These are phyloP conservation scores for Thermochaetoides thermophila DNA, from an alignment of 495 filamentous ascomycete species.

Conservation along the genomic window DNA sequence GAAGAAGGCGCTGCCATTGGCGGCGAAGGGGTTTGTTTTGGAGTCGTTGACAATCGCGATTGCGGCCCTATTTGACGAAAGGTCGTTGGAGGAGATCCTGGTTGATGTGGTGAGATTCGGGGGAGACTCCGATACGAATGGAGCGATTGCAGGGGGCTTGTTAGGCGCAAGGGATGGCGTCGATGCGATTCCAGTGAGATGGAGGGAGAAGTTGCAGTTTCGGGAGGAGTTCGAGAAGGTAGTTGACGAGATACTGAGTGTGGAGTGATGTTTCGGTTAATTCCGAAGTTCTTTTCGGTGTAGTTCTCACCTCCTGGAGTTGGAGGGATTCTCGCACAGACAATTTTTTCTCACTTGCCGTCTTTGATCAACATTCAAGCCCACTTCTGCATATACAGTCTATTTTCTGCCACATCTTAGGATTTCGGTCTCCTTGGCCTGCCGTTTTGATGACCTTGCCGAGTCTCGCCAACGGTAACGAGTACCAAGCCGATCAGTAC, in stretches of 20 bases:
- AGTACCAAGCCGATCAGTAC: too few species aligned
- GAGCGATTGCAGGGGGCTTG: slow-evolving; percentile 19
- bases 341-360: too few species aligned
- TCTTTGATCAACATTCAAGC: too few species aligned
- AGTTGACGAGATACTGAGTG: slow-evolving; percentile 7
- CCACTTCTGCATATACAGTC: too few species aligned
- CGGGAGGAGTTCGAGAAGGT: slow-evolving; percentile 15
- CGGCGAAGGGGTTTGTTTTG: slow-evolving; percentile 13
- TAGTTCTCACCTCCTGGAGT: too few species aligned
- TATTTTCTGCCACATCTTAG: too few species aligned
- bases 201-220: slow-evolving; percentile 20
- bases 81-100: slow-evolving; percentile 17
- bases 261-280: too few species aligned
- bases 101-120: slow-evolving; percentile 20
- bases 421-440: too few species aligned
- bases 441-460: too few species aligned
- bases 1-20: slow-evolving; percentile 7
- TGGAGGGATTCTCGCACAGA: too few species aligned
- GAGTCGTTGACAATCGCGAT: slow-evolving; percentile 17
- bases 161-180: slow-evolving; percentile 19
- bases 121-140: slow-evolving; percentile 20
- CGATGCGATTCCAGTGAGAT: slow-evolving; percentile 10
- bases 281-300: too few species aligned
- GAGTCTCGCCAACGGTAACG: too few species aligned
- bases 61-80: slow-evolving; percentile 16